These are phyloP conservation scores for Lathyrus sativus DNA, from an alignment of 306 rosid species.

Conservation along the genomic window DNA sequence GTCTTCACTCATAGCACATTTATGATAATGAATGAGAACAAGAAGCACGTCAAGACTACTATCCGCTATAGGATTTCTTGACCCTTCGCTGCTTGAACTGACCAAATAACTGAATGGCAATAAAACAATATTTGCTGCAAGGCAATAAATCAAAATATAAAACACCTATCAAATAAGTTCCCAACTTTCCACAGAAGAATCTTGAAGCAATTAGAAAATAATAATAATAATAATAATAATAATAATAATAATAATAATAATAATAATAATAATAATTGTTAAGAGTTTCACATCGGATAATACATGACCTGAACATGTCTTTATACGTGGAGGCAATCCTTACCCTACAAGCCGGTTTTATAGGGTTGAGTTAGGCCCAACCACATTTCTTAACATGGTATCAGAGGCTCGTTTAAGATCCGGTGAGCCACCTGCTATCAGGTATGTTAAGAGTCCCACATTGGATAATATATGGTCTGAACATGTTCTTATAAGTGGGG, in stretches of 20 bases:
- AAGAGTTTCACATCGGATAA: too few relatives aligned
- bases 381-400: too few relatives aligned
- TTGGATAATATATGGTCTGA: too few relatives aligned
- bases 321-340: too few relatives aligned
- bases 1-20: slow-evolving; percentile 58
- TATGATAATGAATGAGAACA: slow-evolving; percentile 86
- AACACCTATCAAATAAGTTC: slow-evolving; percentile 32
- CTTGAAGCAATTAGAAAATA: slow-evolving; percentile 22
- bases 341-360: too few relatives aligned
- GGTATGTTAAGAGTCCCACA: too few relatives aligned
- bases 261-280: neutral
- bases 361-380: too few relatives aligned
- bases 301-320: too few relatives aligned
- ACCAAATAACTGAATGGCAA: slow-evolving; percentile 81
- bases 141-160: slow-evolving; percentile 30
- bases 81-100: slow-evolving; percentile 72
- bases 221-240: neutral
- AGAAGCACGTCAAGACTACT: slow-evolving; percentile 89
- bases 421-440: too few relatives aligned
- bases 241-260: neutral
- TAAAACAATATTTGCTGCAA: slow-evolving; percentile 87
- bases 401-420: too few relatives aligned
- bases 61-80: slow-evolving; percentile 76
- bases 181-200: slow-evolving; percentile 32
- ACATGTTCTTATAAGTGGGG: too few relatives aligned